Conservation (phyloP, 2,329 filamentous ascomycete species). For the Claviceps fusiformis region DNA sequence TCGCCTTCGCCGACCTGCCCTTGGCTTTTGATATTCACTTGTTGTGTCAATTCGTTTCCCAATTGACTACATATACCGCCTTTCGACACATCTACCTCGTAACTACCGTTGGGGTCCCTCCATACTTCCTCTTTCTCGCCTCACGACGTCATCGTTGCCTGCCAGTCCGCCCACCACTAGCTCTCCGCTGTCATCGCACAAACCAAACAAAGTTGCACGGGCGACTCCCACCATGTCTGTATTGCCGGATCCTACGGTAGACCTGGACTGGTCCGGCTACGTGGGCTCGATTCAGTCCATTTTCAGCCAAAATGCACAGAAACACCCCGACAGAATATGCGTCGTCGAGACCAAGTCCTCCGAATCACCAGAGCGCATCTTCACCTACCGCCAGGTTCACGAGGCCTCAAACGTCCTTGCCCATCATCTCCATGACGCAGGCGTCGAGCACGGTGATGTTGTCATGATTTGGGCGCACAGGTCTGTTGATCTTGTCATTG, state of each 20-base stretch:
- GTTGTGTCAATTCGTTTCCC: not conserved
- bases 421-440: conserved; percentile 61
- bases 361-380: conserved; percentile 45
- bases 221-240: conserved; percentile 1
- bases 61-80: not conserved
- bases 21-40: not conserved
- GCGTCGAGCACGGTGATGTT: conserved; percentile 67
- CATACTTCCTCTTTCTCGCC: not conserved
- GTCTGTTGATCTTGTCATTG: conserved; percentile 49
- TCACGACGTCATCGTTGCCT: not conserved
- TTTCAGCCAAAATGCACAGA: conserved; percentile 52
- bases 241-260: conserved; percentile 50
- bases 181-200: not conserved
- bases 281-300: conserved; percentile 54
- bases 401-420: conserved; percentile 71
- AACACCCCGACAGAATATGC: conserved; percentile 46
- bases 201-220: not conserved
- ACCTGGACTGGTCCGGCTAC: conserved; percentile 55
- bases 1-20: not conserved
- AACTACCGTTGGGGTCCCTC: not conserved
- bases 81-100: not conserved
- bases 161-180: not conserved
- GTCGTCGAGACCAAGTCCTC: conserved; percentile 32
- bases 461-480: conserved; percentile 88
- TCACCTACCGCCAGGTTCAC: conserved; percentile 77